Percentiles rank a stretch among this genome's conserved stretches.
These are phyloP conservation scores for Hyphopichia fennica DNA, from an alignment of 1,139 yeast genomes.

Conservation along the genomic window DNA sequence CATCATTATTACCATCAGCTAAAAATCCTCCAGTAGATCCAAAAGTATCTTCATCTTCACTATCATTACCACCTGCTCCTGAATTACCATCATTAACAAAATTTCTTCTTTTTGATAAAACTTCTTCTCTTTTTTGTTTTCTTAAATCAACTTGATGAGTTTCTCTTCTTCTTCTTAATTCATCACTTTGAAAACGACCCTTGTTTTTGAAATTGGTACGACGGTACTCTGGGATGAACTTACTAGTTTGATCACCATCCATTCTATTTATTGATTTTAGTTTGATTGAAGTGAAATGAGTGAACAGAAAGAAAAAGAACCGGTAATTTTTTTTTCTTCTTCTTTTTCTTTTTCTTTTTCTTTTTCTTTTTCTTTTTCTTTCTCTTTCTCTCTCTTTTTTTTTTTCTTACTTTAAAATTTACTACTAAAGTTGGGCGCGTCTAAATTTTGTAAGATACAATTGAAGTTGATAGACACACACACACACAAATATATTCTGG, in stretches of 20 bases:
- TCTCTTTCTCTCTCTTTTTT: too few relatives aligned
- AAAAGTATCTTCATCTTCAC: slow-evolving; percentile 40
- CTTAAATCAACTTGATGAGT: slow-evolving; percentile 96
- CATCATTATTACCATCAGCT: slow-evolving; percentile 41
- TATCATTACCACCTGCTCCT: slow-evolving; percentile 40
- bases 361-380: too few relatives aligned
- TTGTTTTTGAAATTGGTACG: slow-evolving; percentile 95
- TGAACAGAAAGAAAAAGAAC: background rate
- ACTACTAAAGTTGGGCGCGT: too few relatives aligned
- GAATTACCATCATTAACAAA: slow-evolving; percentile 38
- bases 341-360: slow-evolving; percentile 1
- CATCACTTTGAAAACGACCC: slow-evolving; percentile 92
- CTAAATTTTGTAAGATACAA: too few relatives aligned
- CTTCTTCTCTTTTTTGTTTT: slow-evolving; percentile 95
- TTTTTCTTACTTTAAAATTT: too few relatives aligned
- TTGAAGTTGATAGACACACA: too few relatives aligned
- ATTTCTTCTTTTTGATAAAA: slow-evolving; percentile 89
- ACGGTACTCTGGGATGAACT: slow-evolving; percentile 96
- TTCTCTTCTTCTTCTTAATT: slow-evolving; percentile 96
- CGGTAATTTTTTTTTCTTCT: background rate
- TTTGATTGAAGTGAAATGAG: background rate
- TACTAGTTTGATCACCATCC: slow-evolving; percentile 79
- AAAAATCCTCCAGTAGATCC: slow-evolving; percentile 27
- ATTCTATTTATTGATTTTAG: slow-evolving; percentile 27
- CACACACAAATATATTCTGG: too few relatives aligned